Evolutionary conservation across 2,329 filamentous ascomycete genomes (phyloP).

Genomic region (Claviceps citrina): DNA sequence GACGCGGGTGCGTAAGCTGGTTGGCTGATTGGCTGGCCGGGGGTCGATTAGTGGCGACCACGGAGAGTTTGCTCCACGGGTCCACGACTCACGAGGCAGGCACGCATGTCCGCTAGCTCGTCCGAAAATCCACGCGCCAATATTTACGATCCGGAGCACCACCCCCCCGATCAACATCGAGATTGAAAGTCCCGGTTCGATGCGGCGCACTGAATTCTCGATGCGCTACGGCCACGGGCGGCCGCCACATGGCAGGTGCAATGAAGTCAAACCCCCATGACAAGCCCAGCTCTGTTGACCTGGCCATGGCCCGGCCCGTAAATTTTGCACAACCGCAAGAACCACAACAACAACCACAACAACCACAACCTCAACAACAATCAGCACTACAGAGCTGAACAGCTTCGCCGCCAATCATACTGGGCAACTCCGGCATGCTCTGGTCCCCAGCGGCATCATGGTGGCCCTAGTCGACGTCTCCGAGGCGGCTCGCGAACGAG

Average conservation of each 20-base stretch:
- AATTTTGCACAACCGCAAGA: background rate
- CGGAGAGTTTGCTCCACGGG: background rate
- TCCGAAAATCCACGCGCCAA: too few relatives aligned
- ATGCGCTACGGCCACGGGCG: too few relatives aligned
- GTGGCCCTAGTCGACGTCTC: conserved; percentile 1
- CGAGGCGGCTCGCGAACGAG: conserved; percentile 2
- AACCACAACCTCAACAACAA: background rate
- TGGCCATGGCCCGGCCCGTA: background rate
- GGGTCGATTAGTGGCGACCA: too few relatives aligned
- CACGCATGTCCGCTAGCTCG: background rate
- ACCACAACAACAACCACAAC: background rate
- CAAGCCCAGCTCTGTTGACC: background rate
- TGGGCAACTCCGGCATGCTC: background rate
- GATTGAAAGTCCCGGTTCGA: background rate
- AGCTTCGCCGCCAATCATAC: too few relatives aligned
- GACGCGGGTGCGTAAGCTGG: too few relatives aligned
- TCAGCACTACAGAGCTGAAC: background rate
- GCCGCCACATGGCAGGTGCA: too few relatives aligned
- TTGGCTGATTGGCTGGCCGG: too few relatives aligned
- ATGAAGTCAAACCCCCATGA: background rate
- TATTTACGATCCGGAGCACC: background rate
- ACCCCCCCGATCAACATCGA: background rate
- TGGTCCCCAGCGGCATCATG: background rate
- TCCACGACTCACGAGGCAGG: too few relatives aligned
- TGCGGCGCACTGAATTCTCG: too few relatives aligned